Percentiles rank a stretch among this genome's conserved stretches.
Conservation (phyloP, 805 yeast species). For the Jamesozyma hellenica region DNA sequence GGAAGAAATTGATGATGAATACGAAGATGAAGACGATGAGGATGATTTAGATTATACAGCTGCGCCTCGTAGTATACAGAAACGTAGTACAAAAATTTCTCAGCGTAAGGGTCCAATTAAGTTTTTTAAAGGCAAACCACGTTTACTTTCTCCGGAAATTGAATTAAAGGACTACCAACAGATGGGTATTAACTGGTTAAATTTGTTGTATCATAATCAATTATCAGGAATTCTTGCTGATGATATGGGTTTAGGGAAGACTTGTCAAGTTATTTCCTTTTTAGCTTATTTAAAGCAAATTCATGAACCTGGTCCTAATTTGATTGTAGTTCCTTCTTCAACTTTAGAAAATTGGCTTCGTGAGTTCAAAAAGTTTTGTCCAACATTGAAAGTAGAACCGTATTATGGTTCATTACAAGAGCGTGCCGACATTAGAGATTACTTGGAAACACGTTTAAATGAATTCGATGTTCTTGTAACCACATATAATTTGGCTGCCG, state of each 20-base stretch:
- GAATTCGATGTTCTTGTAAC: slow-evolving; percentile 84
- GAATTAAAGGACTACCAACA: slow-evolving; percentile 83
- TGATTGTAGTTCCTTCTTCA: slow-evolving; percentile 92
- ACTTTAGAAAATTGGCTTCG: slow-evolving; percentile 96
- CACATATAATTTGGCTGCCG: slow-evolving; percentile 86
- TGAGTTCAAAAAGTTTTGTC: slow-evolving; percentile 85
- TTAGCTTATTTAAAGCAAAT: slow-evolving; percentile 70
- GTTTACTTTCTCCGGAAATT: slow-evolving; percentile 49
- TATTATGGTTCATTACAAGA: slow-evolving; percentile 85
- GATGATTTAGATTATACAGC: slow-evolving; percentile 20
- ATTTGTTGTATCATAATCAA: slow-evolving; percentile 62
- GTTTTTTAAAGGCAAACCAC: slow-evolving; percentile 66
- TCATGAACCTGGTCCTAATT: slow-evolving; percentile 63
- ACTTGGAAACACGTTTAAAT: slow-evolving; percentile 41
- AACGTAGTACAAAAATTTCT: slow-evolving; percentile 6
- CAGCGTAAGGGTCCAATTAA: slow-evolving; percentile 15
- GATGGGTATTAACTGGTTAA: slow-evolving; percentile 94
- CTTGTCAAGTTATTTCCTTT: slow-evolving; percentile 91
- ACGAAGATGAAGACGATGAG: slow-evolving; percentile 24
- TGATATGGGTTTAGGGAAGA: slow-evolving; percentile 97
- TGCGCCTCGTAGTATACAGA: background rate
- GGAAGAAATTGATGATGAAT: slow-evolving; percentile 28
- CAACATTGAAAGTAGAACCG: slow-evolving; percentile 71
- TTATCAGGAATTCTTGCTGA: slow-evolving; percentile 93
- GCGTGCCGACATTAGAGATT: slow-evolving; percentile 73